Conservation (phyloP, 768 basidiomycete genomes). For the Russula vinacea region DNA sequence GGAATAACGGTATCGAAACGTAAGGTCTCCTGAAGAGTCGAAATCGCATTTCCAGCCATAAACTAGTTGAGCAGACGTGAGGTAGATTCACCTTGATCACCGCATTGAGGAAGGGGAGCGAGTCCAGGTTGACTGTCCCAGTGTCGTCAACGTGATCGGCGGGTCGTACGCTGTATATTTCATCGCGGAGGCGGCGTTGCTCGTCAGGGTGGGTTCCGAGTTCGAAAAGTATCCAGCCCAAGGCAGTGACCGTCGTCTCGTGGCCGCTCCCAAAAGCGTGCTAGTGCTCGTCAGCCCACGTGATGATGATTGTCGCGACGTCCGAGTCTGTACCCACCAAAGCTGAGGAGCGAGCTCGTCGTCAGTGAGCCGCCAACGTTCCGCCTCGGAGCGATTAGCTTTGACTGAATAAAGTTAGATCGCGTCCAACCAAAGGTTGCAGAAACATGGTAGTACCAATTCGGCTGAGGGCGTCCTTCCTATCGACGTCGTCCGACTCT, state of each 20-base stretch:
- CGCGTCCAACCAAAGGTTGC: neutral
- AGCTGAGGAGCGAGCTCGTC: constrained; percentile 22
- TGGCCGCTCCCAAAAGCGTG: constrained; percentile 25
- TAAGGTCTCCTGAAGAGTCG: constrained; percentile 30
- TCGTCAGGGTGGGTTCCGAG: constrained; percentile 18
- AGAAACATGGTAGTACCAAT: constrained; percentile 6
- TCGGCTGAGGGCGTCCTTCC: constrained; percentile 22
- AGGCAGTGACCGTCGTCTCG: constrained; percentile 20
- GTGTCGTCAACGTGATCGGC: constrained; percentile 6
- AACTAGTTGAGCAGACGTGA: neutral
- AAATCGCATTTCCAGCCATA: neutral
- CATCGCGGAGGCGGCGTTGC: constrained; percentile 26
- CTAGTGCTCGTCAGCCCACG: constrained; percentile 3
- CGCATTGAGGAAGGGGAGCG: constrained; percentile 22
- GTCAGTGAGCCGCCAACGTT: constrained; percentile 18
- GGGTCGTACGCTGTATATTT: constrained; percentile 12
- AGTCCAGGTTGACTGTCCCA: constrained; percentile 4
- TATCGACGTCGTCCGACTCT: neutral
- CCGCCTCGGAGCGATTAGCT: constrained; percentile 18
- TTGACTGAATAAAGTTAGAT: constrained; percentile 8
- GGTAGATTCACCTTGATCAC: constrained; percentile 25
- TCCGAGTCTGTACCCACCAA: constrained; percentile 20
- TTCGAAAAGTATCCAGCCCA: constrained; percentile 25
- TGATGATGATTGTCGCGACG: too few species aligned
- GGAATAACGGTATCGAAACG: constrained; percentile 31